Conservation (phyloP, 2,329 filamentous ascomycete species). For the Thielaviopsis euricoi region DNA sequence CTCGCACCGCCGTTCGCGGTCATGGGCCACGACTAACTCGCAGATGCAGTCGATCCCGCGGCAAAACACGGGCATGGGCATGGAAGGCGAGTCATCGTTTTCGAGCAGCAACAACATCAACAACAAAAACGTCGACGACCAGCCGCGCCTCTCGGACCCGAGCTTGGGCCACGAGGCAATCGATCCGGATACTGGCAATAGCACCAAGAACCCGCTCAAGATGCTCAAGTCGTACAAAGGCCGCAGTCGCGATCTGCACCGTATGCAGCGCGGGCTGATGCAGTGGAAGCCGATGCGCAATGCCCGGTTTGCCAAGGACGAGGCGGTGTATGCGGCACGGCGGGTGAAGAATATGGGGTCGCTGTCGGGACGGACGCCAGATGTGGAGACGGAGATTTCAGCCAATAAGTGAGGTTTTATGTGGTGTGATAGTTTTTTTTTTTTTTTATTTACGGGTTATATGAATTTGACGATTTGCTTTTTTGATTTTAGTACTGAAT, state of each 20-base stretch:
- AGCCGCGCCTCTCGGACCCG: conserved; percentile 17
- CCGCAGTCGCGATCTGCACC: conserved; percentile 58
- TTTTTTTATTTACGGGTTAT: neutral
- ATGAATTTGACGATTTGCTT: neutral
- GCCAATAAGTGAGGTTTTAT: conserved; percentile 1
- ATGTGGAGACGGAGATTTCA: conserved; percentile 57
- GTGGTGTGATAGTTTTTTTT: too few relatives aligned
- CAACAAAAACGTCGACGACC: conserved; percentile 28
- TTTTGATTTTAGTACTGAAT: neutral
- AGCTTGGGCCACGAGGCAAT: conserved; percentile 17
- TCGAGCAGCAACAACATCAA: neutral
- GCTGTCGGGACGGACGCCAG: conserved; percentile 67
- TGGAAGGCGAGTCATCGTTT: conserved; percentile 19
- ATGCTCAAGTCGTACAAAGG: conserved; percentile 47
- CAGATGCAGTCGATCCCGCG: neutral
- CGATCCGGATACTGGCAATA: conserved; percentile 18
- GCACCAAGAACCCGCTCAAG: conserved; percentile 36
- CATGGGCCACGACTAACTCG: neutral
- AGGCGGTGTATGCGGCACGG: conserved; percentile 61
- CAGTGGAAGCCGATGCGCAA: conserved; percentile 90
- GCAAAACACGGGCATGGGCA: conserved; percentile 32
- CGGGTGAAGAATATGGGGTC: conserved; percentile 64
- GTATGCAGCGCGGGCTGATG: conserved; percentile 81
- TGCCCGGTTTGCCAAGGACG: conserved; percentile 70
- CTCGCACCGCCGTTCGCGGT: neutral